A percentile compares a stretch with the other conserved stretches of the same genome.
These are phyloP conservation scores for Brassica nigra DNA, from an alignment of 345 rosid species.

Conservation along the genomic window DNA sequence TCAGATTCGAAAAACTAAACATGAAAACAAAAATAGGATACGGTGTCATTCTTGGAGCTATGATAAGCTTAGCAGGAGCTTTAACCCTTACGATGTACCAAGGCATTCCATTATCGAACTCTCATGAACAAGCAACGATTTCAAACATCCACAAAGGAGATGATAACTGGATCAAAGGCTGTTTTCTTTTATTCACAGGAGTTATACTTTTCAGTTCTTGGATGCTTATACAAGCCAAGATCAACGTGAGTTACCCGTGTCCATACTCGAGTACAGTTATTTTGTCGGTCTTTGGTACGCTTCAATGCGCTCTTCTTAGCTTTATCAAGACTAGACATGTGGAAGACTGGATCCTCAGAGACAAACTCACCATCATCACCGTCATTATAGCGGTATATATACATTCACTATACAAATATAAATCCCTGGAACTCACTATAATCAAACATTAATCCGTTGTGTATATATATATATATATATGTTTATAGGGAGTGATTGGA, in stretches of 20 bases:
- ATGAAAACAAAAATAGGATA: conserved; percentile 46
- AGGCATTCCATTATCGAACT: conserved; percentile 46
- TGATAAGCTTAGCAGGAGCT: conserved; percentile 56
- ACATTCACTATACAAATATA: conserved; percentile 13
- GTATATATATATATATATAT: background rate
- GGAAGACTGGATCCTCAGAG: conserved; percentile 51
- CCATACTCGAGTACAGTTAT: conserved; percentile 66
- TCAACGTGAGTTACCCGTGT: conserved; percentile 53
- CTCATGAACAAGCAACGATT: background rate
- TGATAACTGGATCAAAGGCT: conserved; percentile 53
- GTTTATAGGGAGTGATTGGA: conserved; percentile 37
- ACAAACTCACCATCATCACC: conserved; percentile 47
- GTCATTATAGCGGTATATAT: conserved; percentile 48
- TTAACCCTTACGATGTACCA: conserved; percentile 53
- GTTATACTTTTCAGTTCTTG: conserved; percentile 48
- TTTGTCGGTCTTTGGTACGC: conserved; percentile 53
- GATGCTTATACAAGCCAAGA: conserved; percentile 60
- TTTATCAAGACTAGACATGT: conserved; percentile 42
- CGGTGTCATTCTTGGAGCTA: conserved; percentile 50
- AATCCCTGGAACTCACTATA: background rate
- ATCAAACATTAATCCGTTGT: background rate
- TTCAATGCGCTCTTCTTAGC: conserved; percentile 55
- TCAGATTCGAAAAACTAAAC: conserved; percentile 54
- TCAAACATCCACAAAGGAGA: conserved; percentile 31
- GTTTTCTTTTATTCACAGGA: conserved; percentile 43